phyloP scores from a whole-genome alignment of 129 eudicot genomes.

The Arctium lappa region DNA sequence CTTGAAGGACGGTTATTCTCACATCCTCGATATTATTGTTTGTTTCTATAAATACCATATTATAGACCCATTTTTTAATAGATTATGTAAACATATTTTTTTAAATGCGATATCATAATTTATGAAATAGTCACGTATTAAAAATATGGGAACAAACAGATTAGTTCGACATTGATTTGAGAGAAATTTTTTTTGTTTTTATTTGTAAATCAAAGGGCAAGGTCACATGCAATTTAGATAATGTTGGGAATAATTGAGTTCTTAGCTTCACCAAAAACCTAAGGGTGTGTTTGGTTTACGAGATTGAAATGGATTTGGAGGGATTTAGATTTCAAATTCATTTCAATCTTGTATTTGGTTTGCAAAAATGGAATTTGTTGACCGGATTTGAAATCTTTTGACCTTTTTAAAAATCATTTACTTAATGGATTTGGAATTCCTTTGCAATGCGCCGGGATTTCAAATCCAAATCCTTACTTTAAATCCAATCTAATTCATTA shows the following conservation, averaged over 20 bases:
- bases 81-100: neutral
- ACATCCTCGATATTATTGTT: neutral
- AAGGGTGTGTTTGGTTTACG: neutral
- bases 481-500: too few relatives aligned
- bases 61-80: neutral
- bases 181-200: neutral
- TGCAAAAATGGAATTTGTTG: too few relatives aligned
- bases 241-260: neutral
- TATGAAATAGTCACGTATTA: neutral
- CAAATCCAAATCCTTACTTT: too few relatives aligned
- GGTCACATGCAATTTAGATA: neutral
- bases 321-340: too few relatives aligned
- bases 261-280: neutral
- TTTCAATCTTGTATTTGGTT: too few relatives aligned
- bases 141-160: neutral
- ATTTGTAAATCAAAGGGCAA: constrained; percentile 1
- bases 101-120: neutral
- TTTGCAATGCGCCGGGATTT: too few relatives aligned
- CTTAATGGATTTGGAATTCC: too few relatives aligned
- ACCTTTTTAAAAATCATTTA: too few relatives aligned
- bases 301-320: too few relatives aligned
- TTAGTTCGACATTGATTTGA: neutral
- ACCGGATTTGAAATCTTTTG: too few relatives aligned
- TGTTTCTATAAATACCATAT: neutral
- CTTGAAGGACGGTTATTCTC: too few relatives aligned